phyloP scores from a whole-genome alignment of 78 protist genomes.

The Dictyostelium capitatum region DNA sequence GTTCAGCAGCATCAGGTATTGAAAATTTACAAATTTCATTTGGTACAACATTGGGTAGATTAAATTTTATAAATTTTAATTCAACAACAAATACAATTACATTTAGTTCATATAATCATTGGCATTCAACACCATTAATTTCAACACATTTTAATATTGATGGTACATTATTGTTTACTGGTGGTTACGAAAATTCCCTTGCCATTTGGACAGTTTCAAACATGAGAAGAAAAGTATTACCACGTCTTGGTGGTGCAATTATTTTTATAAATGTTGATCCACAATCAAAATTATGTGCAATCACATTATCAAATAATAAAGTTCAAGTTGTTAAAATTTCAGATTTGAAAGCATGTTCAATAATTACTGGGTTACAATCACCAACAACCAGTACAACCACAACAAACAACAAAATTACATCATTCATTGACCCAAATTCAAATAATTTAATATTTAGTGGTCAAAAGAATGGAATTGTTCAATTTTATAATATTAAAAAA shows the following conservation, averaged over 20 bases:
- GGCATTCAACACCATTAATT: slow-evolving; percentile 48
- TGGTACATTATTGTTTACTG: slow-evolving; percentile 45
- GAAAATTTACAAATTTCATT: not conserved
- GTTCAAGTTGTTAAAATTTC: slow-evolving; percentile 8
- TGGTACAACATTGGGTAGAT: slow-evolving; percentile 37
- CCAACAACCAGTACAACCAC: not conserved
- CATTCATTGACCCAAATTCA: slow-evolving; percentile 2
- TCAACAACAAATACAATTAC: not conserved
- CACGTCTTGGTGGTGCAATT: slow-evolving; percentile 65
- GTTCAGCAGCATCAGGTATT: not conserved
- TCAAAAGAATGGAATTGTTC: slow-evolving; percentile 45
- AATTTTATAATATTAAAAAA: slow-evolving; percentile 22
- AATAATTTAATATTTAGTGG: slow-evolving; percentile 31
- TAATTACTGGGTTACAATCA: not conserved
- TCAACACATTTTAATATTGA: slow-evolving; percentile 9
- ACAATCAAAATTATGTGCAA: not conserved
- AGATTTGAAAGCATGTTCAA: slow-evolving; percentile 11
- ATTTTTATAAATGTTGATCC: not conserved
- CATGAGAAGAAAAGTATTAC: slow-evolving; percentile 16
- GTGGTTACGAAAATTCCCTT: slow-evolving; percentile 52
- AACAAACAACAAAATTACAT: not conserved
- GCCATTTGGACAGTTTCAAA: slow-evolving; percentile 13
- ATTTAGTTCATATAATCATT: slow-evolving; percentile 50
- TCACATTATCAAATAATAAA: slow-evolving; percentile 11
- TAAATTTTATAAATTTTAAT: slow-evolving; percentile 12